Percentiles rank a stretch among this genome's conserved stretches.
Evolutionary conservation across 2,329 filamentous ascomycete genomes (phyloP).

Genomic region (Cladosporium sp.): DNA sequence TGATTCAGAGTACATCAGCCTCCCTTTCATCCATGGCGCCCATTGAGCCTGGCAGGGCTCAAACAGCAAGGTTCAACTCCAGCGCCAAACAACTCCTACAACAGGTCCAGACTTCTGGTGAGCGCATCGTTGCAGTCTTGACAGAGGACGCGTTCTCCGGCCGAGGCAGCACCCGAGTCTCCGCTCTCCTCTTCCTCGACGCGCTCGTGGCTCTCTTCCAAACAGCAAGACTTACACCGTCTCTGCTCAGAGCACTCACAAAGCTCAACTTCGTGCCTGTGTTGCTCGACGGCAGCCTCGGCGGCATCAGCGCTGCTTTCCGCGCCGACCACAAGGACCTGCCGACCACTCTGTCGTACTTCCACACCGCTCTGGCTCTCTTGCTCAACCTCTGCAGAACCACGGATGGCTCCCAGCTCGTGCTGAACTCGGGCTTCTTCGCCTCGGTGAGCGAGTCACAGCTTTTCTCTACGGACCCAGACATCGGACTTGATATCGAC

Average conservation of each 20-base stretch:
- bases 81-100: constrained; percentile 50
- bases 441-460: constrained; percentile 75
- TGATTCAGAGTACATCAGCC: constrained; percentile 24
- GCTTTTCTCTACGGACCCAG: constrained; percentile 88
- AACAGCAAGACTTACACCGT: constrained; percentile 65
- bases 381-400: constrained; percentile 77
- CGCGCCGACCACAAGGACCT: constrained; percentile 50
- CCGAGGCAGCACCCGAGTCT: constrained; percentile 77
- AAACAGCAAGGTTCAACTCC: constrained; percentile 22
- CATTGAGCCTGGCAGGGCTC: constrained; percentile 22
- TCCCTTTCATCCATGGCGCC: constrained; percentile 3
- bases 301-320: constrained; percentile 71
- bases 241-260: constrained; percentile 77
- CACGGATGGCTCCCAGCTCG: constrained; percentile 78
- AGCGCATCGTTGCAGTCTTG: constrained; percentile 78
- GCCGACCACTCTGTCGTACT: constrained; percentile 58
- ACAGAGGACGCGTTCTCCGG: constrained; percentile 93
- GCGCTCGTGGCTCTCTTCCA: constrained; percentile 73
- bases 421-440: constrained; percentile 90
- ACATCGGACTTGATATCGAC: constrained; percentile 77
- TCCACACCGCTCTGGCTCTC: constrained; percentile 76
- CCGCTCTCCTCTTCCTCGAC: constrained; percentile 81
- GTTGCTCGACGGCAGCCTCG: constrained; percentile 82
- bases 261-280: constrained; percentile 89
- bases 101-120: constrained; percentile 77